Evolutionary conservation across 2,329 filamentous ascomycete genomes (phyloP).

Genomic region (Phialemonium atrogriseum): DNA sequence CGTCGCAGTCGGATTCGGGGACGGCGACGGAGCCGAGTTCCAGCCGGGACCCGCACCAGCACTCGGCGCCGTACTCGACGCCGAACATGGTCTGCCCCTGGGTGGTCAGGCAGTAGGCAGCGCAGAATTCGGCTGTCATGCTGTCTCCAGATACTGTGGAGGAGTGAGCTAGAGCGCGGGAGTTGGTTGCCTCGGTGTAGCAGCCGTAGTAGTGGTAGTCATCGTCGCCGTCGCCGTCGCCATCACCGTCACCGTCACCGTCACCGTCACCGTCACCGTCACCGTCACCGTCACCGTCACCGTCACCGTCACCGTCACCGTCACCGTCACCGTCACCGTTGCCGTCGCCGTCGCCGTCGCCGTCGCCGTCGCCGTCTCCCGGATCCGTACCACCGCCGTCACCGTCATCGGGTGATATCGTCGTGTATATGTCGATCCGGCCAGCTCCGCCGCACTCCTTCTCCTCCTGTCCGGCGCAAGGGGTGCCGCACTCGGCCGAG

Average conservation of each 20-base stretch:
- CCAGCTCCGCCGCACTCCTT: background rate
- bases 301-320: too few relatives aligned
- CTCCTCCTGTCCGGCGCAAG: background rate
- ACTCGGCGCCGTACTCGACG: constrained; percentile 5
- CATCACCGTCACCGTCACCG: too few relatives aligned
- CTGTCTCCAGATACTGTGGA: too few relatives aligned
- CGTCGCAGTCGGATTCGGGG: constrained; percentile 2
- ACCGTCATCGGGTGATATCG: too few relatives aligned
- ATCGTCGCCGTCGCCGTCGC: too few relatives aligned
- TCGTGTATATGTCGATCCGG: background rate
- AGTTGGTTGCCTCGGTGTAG: background rate
- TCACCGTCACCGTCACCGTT: too few relatives aligned
- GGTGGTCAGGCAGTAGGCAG: background rate
- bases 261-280: too few relatives aligned
- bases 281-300: too few relatives aligned
- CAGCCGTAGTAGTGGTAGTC: background rate
- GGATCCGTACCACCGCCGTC: too few relatives aligned
- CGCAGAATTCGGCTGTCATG: background rate
- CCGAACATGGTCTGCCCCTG: constrained; percentile 1
- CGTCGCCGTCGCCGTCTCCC: too few relatives aligned
- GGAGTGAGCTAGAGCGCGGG: background rate
- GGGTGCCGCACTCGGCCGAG: background rate
- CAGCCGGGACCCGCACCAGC: constrained; percentile 4
- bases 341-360: too few relatives aligned
- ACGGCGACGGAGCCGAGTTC: background rate